phyloP scores from a whole-genome alignment of 176 grass and related monocot species.

The Chrysopogon serrulatus region DNA sequence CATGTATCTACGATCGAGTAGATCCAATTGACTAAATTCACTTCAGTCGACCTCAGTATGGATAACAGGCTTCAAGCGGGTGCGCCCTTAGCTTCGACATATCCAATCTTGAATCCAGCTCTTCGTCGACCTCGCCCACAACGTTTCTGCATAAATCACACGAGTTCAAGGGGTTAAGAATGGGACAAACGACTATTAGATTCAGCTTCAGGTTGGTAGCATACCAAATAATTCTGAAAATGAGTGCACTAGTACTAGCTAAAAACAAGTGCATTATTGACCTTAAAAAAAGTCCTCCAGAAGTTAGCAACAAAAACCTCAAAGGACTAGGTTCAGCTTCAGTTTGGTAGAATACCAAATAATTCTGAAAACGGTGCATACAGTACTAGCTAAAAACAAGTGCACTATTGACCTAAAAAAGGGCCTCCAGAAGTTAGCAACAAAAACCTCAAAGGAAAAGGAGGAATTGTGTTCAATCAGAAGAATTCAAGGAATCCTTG shows the following conservation, averaged over 20 bases:
- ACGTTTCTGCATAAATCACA: constrained; percentile 49
- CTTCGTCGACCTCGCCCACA: constrained; percentile 83
- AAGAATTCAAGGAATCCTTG: background rate
- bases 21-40: background rate
- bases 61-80: constrained; percentile 70
- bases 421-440: no score
- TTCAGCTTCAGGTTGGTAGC: background rate
- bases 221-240: background rate
- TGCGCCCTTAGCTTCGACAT: constrained; percentile 74
- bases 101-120: constrained; percentile 67
- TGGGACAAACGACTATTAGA: background rate
- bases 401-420: no score
- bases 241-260: background rate
- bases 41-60: constrained; percentile 43
- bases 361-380: no score
- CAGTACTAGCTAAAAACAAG: no score
- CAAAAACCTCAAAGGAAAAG: no score
- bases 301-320: background rate
- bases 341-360: no score
- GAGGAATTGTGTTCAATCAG: background rate
- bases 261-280: background rate
- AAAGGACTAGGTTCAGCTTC: background rate
- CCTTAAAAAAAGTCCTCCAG: background rate
- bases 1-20: background rate
- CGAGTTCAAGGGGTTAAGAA: background rate